Base-by-base conservation (phyloP, 2,329 filamentous ascomycete species). In the Ustulina deusta region DNA sequence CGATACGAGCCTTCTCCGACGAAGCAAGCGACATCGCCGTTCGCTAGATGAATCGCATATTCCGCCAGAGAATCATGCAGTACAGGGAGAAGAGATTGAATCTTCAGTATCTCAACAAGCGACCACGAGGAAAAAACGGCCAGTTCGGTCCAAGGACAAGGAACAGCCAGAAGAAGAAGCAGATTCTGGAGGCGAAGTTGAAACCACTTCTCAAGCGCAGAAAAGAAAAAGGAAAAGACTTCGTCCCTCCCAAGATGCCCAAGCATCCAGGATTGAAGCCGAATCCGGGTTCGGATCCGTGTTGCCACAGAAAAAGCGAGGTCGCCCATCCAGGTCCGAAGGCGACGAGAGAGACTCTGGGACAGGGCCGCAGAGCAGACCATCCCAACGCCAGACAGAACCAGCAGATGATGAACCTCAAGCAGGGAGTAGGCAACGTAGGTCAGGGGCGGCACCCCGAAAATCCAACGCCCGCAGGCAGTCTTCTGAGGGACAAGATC, bases 171-270 rank as follows among this genome's bases (percentile, higher is more conserved):
- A 34, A 32, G 64, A 66, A 56, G 69, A 73, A 62, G 25, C 46
- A 38, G 65, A 52, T 20, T n/a, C 66, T 2, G 46, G 20, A 22
- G 36, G 56, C 36, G 61, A 73, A 60, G 61, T 62, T 3, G 22
- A 42, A 46, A n/a, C 29, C 7, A 54, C 38, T 49, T 59, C 60
- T 40, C 36, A 9, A 54, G 29, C 38, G 4, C 38, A 61, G 11
- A 65, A 62, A 22, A 55, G 20, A 25, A 70, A 70, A 60, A 70
- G 68, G 40, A 74, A 73, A 61, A 75, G 71, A 44, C 72, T 69
- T n/a, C 73, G 73, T 6, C 74, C 76, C 27, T 78, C 79, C 15
- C 59, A 76, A 3, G 69, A 69, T 15, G 62, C 68, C 13, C 67
- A 68, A 5, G 25, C 63, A 32, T 32, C 69, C 48, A 42, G 34